phyloP scores from a whole-genome alignment of 257 asterid genomes.

The Thymus mandschuricus region DNA sequence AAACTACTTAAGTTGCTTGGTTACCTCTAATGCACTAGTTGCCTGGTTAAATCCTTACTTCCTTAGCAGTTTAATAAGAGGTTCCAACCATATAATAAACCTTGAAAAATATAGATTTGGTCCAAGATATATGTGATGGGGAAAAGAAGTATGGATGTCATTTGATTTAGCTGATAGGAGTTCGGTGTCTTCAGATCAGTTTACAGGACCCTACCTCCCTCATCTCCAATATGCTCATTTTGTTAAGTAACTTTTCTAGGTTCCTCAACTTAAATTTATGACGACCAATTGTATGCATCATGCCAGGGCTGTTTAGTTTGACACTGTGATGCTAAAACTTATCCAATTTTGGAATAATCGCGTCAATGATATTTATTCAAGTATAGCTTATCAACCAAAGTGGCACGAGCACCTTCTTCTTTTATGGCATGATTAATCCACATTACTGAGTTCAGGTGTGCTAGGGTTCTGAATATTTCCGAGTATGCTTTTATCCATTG shows the following conservation, averaged over 20 bases:
- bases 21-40: background rate
- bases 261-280: slow-evolving; percentile 1
- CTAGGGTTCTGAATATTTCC: background rate
- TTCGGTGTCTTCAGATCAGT: background rate
- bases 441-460: background rate
- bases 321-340: slow-evolving; percentile 1
- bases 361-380: background rate
- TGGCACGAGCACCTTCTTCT: background rate
- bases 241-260: background rate
- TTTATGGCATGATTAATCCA: background rate
- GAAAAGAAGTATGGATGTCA: background rate
- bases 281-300: background rate
- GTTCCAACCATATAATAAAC: background rate
- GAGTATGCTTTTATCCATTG: background rate
- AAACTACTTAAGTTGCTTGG: background rate
- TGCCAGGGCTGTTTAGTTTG: slow-evolving; percentile 16
- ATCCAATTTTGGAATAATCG: background rate
- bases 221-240: background rate
- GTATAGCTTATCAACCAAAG: slow-evolving; percentile 1
- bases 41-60: slow-evolving; percentile 9
- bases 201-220: background rate
- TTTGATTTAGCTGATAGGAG: slow-evolving; percentile 1
- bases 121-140: background rate
- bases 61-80: background rate
- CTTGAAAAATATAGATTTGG: background rate